Evolutionary conservation across 139 green algal genomes (phyloP).

Genomic region (Chlorella sp.): DNA sequence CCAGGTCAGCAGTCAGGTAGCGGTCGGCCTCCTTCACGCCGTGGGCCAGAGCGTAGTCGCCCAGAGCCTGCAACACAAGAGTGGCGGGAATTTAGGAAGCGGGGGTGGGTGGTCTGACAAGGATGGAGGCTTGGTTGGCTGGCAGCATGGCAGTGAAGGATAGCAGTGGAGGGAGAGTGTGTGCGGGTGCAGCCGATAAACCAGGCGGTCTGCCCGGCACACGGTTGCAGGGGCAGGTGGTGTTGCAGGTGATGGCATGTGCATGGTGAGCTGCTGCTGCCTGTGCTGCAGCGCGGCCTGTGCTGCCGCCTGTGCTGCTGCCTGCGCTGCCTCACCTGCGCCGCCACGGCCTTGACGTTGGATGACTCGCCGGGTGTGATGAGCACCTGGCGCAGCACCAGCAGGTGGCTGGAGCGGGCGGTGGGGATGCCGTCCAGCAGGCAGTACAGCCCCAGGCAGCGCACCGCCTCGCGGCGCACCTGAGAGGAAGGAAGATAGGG

Average conservation of each 20-base stretch:
- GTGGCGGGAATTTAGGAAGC: neutral
- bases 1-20: constrained; percentile 7
- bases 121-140: no score
- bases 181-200: neutral
- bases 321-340: neutral
- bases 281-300: no score
- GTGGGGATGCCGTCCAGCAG: constrained; percentile 45
- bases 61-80: constrained; percentile 27
- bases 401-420: neutral
- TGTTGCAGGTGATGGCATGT: no score
- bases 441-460: constrained; percentile 61
- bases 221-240: no score
- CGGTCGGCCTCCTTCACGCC: constrained; percentile 36
- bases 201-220: no score
- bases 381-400: constrained; percentile 26
- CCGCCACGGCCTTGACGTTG: constrained; percentile 19
- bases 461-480: constrained; percentile 50
- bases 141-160: no score
- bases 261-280: neutral
- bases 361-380: constrained; percentile 6
- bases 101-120: neutral
- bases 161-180: neutral
- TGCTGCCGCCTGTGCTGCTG: neutral
- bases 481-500: neutral
- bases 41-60: constrained; percentile 43